A percentile compares a stretch with the other conserved stretches of the same genome.
These are phyloP conservation scores for Aspergillus niger DNA, from an alignment of 2,329 filamentous ascomycete species.

Conservation along the genomic window DNA sequence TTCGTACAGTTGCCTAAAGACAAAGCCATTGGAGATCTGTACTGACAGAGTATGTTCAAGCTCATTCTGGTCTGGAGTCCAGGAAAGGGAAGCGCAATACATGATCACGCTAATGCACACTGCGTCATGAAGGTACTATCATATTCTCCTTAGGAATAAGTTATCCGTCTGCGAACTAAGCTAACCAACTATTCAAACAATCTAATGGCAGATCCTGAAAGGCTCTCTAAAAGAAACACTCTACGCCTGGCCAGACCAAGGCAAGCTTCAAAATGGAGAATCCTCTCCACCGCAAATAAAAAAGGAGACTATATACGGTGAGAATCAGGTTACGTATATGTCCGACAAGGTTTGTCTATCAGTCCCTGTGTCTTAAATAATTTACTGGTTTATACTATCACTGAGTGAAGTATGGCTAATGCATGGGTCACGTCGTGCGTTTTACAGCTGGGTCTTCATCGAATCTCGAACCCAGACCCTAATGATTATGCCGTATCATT, in stretches of 20 bases:
- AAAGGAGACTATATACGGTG: slow-evolving; percentile 66
- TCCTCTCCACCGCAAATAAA: slow-evolving; percentile 62
- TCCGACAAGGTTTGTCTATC: slow-evolving; percentile 63
- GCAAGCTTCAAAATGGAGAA: slow-evolving; percentile 48
- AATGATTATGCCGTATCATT: slow-evolving; percentile 79
- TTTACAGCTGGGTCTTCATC: slow-evolving; percentile 73
- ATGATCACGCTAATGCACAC: slow-evolving; percentile 86
- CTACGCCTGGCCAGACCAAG: slow-evolving; percentile 68
- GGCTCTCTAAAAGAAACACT: slow-evolving; percentile 79
- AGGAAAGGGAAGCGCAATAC: slow-evolving; percentile 78
- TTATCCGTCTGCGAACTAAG: not conserved
- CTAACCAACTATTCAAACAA: not conserved
- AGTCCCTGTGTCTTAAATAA: too few species aligned
- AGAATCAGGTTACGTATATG: slow-evolving; percentile 85
- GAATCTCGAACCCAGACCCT: slow-evolving; percentile 72
- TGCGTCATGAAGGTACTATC: slow-evolving; percentile 75
- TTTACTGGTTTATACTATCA: too few species aligned
- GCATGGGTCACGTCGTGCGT: too few species aligned
- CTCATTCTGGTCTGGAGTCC: slow-evolving; percentile 88
- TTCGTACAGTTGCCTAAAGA: not conserved
- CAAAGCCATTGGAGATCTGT: not conserved
- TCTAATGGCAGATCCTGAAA: slow-evolving; percentile 63
- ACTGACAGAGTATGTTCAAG: slow-evolving; percentile 46
- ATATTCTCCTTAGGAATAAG: not conserved
- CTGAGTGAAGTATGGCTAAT: not conserved